Conservation (phyloP, 495 filamentous ascomycete genomes). For the Aspergillus steynii region DNA sequence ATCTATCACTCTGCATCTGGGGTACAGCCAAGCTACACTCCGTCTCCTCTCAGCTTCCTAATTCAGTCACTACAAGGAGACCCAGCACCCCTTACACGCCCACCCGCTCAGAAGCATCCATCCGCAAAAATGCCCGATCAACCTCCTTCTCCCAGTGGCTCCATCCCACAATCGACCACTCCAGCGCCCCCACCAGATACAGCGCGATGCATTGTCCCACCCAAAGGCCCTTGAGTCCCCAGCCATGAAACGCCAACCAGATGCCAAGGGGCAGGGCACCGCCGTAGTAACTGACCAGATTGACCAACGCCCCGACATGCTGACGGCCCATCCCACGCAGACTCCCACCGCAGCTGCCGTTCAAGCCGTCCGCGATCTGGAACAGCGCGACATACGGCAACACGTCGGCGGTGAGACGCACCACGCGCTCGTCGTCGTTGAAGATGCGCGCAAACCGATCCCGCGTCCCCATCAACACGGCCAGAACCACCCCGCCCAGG, state of each 20-base stretch:
- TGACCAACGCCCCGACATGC: conserved; percentile 86
- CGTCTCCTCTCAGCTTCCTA: conserved; percentile 16
- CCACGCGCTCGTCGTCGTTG: conserved; percentile 74
- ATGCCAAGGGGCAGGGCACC: conserved; percentile 83
- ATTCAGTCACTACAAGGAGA: conserved; percentile 10
- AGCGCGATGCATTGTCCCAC: conserved; percentile 87
- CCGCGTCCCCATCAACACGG: conserved; percentile 69
- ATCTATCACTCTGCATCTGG: not conserved
- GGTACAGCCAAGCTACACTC: not conserved
- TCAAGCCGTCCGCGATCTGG: conserved; percentile 89
- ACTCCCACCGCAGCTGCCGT: conserved; percentile 81
- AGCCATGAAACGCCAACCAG: conserved; percentile 85
- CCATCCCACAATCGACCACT: conserved; percentile 78
- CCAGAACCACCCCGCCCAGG: conserved; percentile 68
- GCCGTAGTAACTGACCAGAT: conserved; percentile 85
- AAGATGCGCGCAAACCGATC: conserved; percentile 81
- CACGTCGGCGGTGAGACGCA: conserved; percentile 76
- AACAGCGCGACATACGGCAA: conserved; percentile 91
- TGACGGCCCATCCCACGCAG: conserved; percentile 85
- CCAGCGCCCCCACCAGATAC: conserved; percentile 75
- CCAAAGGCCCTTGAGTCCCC: conserved; percentile 85
- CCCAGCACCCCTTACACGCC: conserved; percentile 34
- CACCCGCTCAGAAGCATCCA: conserved; percentile 60
- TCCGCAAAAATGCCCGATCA: conserved; percentile 69
- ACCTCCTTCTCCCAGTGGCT: conserved; percentile 83